Base-by-base conservation (phyloP, 2,329 filamentous ascomycete genomes). In the Xylariaceae sp. region DNA sequence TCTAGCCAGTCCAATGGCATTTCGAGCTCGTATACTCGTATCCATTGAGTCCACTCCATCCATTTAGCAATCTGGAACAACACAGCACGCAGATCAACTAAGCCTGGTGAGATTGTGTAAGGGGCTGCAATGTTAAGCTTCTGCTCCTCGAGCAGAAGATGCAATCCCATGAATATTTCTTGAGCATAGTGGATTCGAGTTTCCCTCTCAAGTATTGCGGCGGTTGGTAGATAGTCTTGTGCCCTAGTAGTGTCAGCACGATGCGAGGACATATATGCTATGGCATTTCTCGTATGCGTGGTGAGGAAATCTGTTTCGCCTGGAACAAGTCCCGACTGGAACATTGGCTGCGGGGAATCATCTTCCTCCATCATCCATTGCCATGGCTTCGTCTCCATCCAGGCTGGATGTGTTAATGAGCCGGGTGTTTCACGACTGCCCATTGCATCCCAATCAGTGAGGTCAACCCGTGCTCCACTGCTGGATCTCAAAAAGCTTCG, bases 61-160 rank as follows among this genome's bases (percentile, higher is more conserved):
- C 93, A 97, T 47, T 81, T 77, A 1, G 88, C 84, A 51, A 99
- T 79, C 68, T 97, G 93, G 39, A 87, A 86, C 36, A 97, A 75
- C 2, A 97, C 71, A 13, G 89, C 85, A n/a, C 84, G 83, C 18
- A 97, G 64, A 41, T 82, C 77, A 8, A 72, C 69, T 21, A 75
- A 72, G 0, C 78, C 75, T 0, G 76, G 73, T 3, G 77, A 76
- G 2, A 65, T 60, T 32, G 74, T 73, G 44, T 80, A 77, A 0
- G 77, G 73, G 0, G 72, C 71, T 57, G 79, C 76, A 4, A 86
- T 81, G 56, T 90, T 84, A 1, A 99, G 81, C 67, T 96, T 97
- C 58, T 89, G 81, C 69, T 99, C 94, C 70, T 99, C 93, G 0
- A 89, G 81, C n/a, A 96, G 76, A 3, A 97, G 77, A 73, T 99